A percentile compares a stretch with the other conserved stretches of the same genome.
phyloP scores from a whole-genome alignment of 306 rosid genomes.

The Heteromeles arbutifolia region DNA sequence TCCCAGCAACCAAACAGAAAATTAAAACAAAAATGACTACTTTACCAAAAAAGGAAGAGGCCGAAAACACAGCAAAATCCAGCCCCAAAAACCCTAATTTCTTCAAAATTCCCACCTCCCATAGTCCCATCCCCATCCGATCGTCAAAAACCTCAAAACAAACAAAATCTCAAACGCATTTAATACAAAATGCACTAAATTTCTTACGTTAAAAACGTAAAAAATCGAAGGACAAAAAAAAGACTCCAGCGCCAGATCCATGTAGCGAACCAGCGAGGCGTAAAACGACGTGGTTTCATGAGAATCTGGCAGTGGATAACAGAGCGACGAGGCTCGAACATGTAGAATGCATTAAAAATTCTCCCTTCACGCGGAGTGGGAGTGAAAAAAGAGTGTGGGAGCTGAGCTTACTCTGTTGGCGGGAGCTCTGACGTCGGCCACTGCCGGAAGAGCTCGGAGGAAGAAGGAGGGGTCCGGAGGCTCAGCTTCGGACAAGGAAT shows the following conservation, averaged over 20 bases:
- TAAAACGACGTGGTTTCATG: slow-evolving; percentile 11
- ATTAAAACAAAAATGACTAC: not conserved
- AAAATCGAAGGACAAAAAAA: not conserved
- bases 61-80: not conserved
- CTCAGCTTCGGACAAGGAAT: not conserved
- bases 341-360: not conserved
- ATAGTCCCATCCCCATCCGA: not conserved
- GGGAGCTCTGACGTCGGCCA: slow-evolving; percentile 36
- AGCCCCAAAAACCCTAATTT: slow-evolving; percentile 7
- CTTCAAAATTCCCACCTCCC: not conserved
- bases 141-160: not conserved
- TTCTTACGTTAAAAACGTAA: not conserved
- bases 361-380: not conserved
- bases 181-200: not conserved
- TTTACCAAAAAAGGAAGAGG: not conserved
- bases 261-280: slow-evolving; percentile 4
- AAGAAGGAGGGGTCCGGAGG: not conserved
- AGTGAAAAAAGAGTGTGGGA: not conserved
- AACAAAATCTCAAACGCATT: not conserved
- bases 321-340: slow-evolving; percentile 4
- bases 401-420: slow-evolving; percentile 30
- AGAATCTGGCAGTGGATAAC: not conserved
- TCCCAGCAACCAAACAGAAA: not conserved
- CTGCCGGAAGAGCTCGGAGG: slow-evolving; percentile 16
- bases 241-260: slow-evolving; percentile 27